These are phyloP conservation scores for Ricinus communis DNA, from an alignment of 345 rosid species.

Conservation along the genomic window DNA sequence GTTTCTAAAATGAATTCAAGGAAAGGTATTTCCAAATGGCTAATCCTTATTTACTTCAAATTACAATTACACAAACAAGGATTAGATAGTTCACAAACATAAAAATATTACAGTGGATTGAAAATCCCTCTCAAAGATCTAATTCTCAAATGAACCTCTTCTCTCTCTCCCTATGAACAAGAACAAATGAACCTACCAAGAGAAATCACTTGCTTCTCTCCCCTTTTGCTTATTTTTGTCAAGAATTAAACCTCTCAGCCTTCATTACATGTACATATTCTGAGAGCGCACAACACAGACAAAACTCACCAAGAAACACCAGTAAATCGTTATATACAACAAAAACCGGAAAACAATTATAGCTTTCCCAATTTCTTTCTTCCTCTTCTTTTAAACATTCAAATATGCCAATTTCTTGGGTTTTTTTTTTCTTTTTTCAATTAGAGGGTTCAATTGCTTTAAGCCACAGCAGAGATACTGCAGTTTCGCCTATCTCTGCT, in stretches of 20 bases:
- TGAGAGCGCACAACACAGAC: slow-evolving; percentile 13
- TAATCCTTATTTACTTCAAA: slow-evolving; percentile 11
- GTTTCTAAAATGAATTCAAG: too few species aligned
- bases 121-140: not conserved
- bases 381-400: slow-evolving; percentile 7
- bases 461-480: slow-evolving; percentile 76
- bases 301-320: not conserved
- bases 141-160: not conserved
- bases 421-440: not conserved
- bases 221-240: slow-evolving; percentile 25
- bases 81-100: not conserved
- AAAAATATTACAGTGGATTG: not conserved
- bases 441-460: slow-evolving; percentile 5
- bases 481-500: slow-evolving; percentile 53
- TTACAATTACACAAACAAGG: slow-evolving; percentile 26
- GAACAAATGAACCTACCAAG: slow-evolving; percentile 3
- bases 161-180: slow-evolving; percentile 14
- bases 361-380: not conserved
- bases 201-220: not conserved
- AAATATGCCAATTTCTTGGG: slow-evolving; percentile 19
- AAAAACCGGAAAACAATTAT: slow-evolving; percentile 9
- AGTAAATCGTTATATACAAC: slow-evolving; percentile 26
- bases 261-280: slow-evolving; percentile 25
- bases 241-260: slow-evolving; percentile 30
- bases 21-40: not conserved